Evolutionary conservation across 176 grass and related monocot genomes (phyloP), one percentile per base, ranked within the genome.

Genomic region (Lolium multiflorum): DNA sequence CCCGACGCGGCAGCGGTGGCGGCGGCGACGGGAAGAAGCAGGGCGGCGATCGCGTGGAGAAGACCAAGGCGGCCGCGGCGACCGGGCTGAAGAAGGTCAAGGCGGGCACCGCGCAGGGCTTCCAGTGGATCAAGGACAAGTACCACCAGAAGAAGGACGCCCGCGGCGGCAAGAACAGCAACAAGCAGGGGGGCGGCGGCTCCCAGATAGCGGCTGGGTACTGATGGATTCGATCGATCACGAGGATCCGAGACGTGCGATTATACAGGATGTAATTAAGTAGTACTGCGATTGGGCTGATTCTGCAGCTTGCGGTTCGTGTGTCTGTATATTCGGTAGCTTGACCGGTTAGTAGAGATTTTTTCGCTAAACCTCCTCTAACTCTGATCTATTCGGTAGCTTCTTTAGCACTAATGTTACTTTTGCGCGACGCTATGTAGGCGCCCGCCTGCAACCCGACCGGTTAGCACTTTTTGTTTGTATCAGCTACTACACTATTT

Each of bases 41-140:
- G 25, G 50, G 43, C 49, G 55, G 74, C 64, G 70, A 20, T 17
- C 17, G 81, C 44, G 80, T 86, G 58, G 93, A 85, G 76, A 95
- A 86, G 87, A 92, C 91, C 21, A 98, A 94, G 88, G 84, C 74
- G 18, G 83, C 69, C 0, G 87, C 95, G 52, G 88, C 87, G 4
- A 90, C 83, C 6, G 96, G 93, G 54, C 82, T 98, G 9, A 89
- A 17, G 88, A 98, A 95, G 91, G 92, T 92, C 41, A 98, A 93
- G 91, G 92, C 87, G 35, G 93, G 96, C 59, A 89, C 89, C 0
- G 58, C 86, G 58, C 77, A 81, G 6, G 91, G 93, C 25, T 84
- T 98, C 84, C 91, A 84, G 75, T 98, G 96, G 93, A 95, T 98
- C 89, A 95, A 93, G 77, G 86, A 89, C 41, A 98, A 91, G 91